phyloP scores from a whole-genome alignment of 1,284 basidiomycete species.

The Malassezia arunalokei region DNA sequence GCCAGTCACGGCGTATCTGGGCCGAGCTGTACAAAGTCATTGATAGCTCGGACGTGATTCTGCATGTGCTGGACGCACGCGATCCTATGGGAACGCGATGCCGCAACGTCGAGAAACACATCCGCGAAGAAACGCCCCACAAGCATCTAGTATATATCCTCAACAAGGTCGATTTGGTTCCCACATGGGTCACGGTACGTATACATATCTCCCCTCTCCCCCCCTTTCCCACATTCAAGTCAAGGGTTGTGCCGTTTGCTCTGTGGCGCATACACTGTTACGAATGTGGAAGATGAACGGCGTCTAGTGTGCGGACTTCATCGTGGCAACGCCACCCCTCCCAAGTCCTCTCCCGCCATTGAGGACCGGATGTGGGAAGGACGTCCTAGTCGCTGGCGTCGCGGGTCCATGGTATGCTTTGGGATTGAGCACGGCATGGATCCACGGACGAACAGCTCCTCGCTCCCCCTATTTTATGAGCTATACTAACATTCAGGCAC shows the following conservation, averaged over 20 bases:
- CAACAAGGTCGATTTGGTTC: slow-evolving; percentile 97
- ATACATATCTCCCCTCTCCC: slow-evolving; percentile 7
- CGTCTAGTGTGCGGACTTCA: slow-evolving; percentile 33
- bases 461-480: slow-evolving; percentile 19
- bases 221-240: slow-evolving; percentile 38
- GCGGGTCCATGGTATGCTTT: background rate
- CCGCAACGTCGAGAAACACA: slow-evolving; percentile 81
- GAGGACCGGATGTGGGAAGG: slow-evolving; percentile 28
- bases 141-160: slow-evolving; percentile 93
- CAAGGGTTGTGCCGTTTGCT: slow-evolving; percentile 36
- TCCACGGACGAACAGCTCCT: background rate
- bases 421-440: background rate
- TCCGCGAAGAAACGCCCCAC: slow-evolving; percentile 90
- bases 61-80: slow-evolving; percentile 89
- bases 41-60: slow-evolving; percentile 90
- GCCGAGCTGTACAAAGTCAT: slow-evolving; percentile 99
- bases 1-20: slow-evolving; percentile 60
- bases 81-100: slow-evolving; percentile 96
- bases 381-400: slow-evolving; percentile 7
- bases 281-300: slow-evolving; percentile 55
- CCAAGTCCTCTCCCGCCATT: slow-evolving; percentile 45
- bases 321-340: slow-evolving; percentile 25
- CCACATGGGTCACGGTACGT: slow-evolving; percentile 95
- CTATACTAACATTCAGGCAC: slow-evolving; percentile 55
- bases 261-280: slow-evolving; percentile 50